Evolutionary conservation across 2,329 filamentous ascomycete genomes (phyloP).

Genomic region (Phialophora chinensis): DNA sequence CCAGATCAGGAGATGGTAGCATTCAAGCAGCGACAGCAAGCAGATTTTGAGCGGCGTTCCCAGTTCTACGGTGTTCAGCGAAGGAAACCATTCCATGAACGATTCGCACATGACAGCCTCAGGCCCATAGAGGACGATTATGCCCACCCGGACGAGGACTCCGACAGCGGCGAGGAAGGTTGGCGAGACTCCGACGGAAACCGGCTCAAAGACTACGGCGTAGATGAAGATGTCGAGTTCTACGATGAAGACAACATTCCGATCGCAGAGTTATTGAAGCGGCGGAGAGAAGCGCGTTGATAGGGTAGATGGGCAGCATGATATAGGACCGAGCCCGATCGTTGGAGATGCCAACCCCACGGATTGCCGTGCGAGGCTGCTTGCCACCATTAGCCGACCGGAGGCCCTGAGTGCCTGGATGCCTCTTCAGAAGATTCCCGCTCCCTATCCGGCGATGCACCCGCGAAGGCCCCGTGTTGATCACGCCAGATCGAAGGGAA

Average conservation of each 20-base stretch:
- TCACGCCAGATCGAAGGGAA: not conserved
- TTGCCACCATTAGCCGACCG: not conserved
- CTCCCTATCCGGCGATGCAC: not conserved
- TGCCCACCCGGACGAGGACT: constrained; percentile 37
- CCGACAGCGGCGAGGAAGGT: constrained; percentile 61
- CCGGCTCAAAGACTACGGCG: constrained; percentile 66
- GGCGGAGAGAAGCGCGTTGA: constrained; percentile 41
- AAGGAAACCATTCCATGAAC: constrained; percentile 51
- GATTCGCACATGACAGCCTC: constrained; percentile 42
- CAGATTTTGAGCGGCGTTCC: constrained; percentile 56
- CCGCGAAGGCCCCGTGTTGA: not conserved
- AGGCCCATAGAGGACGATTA: constrained; percentile 34
- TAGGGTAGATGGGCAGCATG: not conserved
- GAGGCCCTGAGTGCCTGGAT: too few species aligned
- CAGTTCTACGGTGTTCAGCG: constrained; percentile 45
- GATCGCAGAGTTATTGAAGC: constrained; percentile 59
- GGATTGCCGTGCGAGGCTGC: not conserved
- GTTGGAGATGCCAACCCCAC: constrained; percentile 12
- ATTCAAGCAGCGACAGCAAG: constrained; percentile 60
- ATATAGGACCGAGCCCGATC: constrained; percentile 8
- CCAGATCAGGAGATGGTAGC: constrained; percentile 55
- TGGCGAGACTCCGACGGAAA: constrained; percentile 70
- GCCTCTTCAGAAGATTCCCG: not conserved
- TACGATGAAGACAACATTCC: constrained; percentile 68
- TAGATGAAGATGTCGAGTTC: constrained; percentile 69